Evolutionary conservation across 768 basidiomycete genomes (phyloP).

Genomic region (Podaxis mareebaensis): DNA sequence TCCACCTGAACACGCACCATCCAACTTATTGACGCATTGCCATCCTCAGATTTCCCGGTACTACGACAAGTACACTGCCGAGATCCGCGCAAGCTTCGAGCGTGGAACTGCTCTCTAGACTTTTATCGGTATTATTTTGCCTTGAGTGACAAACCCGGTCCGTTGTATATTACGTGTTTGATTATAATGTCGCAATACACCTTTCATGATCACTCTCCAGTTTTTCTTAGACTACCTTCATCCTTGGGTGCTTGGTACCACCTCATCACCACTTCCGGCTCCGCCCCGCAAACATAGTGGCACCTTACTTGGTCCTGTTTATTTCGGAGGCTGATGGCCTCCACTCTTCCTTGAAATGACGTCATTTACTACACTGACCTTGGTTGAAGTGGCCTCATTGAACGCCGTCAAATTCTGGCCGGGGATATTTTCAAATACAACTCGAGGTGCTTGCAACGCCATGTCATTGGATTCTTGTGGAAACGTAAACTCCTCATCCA

Average conservation of each 20-base stretch:
- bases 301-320: too few relatives aligned
- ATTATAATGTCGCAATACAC: constrained; percentile 6
- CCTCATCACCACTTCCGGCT: neutral
- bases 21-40: neutral
- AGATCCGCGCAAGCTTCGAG: constrained; percentile 97
- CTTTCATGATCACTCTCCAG: neutral
- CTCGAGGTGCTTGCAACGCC: too few relatives aligned
- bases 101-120: constrained; percentile 85
- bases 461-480: too few relatives aligned
- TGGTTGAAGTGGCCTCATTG: too few relatives aligned
- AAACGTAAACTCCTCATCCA: too few relatives aligned
- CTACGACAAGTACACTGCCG: constrained; percentile 95
- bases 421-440: too few relatives aligned
- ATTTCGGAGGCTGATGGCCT: too few relatives aligned
- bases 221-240: neutral
- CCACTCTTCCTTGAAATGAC: too few relatives aligned
- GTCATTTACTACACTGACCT: too few relatives aligned
- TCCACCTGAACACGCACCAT: neutral
- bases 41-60: constrained; percentile 78
- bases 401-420: too few relatives aligned
- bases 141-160: neutral
- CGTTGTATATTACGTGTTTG: neutral
- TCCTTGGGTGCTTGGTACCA: neutral
- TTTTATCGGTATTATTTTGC: neutral
- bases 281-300: too few relatives aligned